Evolutionary conservation across 2,329 filamentous ascomycete genomes (phyloP).

Genomic region (Didymellaceae sp.): DNA sequence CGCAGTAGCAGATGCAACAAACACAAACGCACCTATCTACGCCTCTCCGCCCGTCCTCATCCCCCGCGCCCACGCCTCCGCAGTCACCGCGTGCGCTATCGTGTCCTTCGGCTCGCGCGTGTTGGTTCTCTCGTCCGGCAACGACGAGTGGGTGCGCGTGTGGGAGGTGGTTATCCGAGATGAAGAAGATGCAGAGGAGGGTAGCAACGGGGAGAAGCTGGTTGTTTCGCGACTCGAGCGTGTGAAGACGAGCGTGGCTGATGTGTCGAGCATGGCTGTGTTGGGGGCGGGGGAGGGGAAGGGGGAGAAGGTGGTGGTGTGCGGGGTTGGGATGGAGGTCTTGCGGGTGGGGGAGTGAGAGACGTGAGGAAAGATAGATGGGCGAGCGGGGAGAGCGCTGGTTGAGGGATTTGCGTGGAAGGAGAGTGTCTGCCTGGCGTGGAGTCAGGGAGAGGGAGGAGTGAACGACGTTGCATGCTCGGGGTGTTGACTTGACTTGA

Average conservation of each 20-base stretch:
- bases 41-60: conserved; percentile 50
- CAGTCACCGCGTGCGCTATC: conserved; percentile 65
- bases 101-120: conserved; percentile 27
- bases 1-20: conserved; percentile 10
- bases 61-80: conserved; percentile 71
- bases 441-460: too few species aligned
- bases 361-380: too few species aligned
- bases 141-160: conserved; percentile 57
- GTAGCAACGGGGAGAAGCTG: conserved; percentile 18
- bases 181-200: neutral
- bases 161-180: conserved; percentile 51
- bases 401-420: too few species aligned
- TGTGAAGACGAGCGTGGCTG: conserved; percentile 59
- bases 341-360: conserved; percentile 32
- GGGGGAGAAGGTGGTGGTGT: conserved; percentile 36
- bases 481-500: too few species aligned
- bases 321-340: conserved; percentile 47
- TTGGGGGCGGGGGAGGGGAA: conserved; percentile 25
- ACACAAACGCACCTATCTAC: conserved; percentile 2
- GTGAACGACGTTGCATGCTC: too few species aligned
- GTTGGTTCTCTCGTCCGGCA: conserved; percentile 48
- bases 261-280: conserved; percentile 60
- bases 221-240: conserved; percentile 41
- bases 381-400: too few species aligned
- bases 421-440: too few species aligned